phyloP scores from a whole-genome alignment of 2,329 filamentous ascomycete genomes.

The Diatrype stigma region DNA sequence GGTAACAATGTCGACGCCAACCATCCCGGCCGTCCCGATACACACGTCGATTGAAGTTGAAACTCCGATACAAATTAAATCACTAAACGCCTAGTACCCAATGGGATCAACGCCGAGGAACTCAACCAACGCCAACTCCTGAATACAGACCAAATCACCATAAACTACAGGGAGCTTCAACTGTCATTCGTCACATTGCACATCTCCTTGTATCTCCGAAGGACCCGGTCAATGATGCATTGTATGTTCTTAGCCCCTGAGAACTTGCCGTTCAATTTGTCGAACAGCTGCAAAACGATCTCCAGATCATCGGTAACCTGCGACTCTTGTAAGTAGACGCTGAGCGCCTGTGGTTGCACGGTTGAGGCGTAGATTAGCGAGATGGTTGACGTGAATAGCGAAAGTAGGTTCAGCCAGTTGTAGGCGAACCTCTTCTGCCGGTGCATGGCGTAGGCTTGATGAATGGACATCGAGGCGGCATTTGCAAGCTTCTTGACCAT shows the following conservation, averaged over 20 bases:
- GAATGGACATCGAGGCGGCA: slow-evolving; percentile 39
- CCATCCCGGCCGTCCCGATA: too few species aligned
- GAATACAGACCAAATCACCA: not conserved
- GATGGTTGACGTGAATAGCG: slow-evolving; percentile 37
- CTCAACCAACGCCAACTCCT: too few species aligned
- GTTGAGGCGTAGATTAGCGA: slow-evolving; percentile 41
- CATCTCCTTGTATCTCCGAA: slow-evolving; percentile 8
- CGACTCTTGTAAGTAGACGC: slow-evolving; percentile 20
- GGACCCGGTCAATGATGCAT: slow-evolving; percentile 5
- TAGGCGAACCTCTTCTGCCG: slow-evolving; percentile 36
- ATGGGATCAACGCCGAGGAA: too few species aligned
- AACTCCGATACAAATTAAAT: too few species aligned
- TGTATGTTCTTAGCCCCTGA: slow-evolving; percentile 6
- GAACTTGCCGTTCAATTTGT: slow-evolving; percentile 28
- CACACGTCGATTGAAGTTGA: too few species aligned
- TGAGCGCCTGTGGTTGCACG: slow-evolving; percentile 30
- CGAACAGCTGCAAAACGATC: slow-evolving; percentile 26
- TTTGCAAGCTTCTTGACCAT: slow-evolving; percentile 29
- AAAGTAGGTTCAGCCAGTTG: slow-evolving; percentile 38
- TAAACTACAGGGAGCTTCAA: not conserved
- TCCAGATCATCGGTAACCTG: slow-evolving; percentile 28
- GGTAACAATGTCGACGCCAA: too few species aligned
- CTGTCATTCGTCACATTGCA: not conserved
- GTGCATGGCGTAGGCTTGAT: slow-evolving; percentile 34
- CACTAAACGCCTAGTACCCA: too few species aligned